These are phyloP conservation scores for Primulina huaijiensis DNA, from an alignment of 257 asterid genomes.

Conservation along the genomic window DNA sequence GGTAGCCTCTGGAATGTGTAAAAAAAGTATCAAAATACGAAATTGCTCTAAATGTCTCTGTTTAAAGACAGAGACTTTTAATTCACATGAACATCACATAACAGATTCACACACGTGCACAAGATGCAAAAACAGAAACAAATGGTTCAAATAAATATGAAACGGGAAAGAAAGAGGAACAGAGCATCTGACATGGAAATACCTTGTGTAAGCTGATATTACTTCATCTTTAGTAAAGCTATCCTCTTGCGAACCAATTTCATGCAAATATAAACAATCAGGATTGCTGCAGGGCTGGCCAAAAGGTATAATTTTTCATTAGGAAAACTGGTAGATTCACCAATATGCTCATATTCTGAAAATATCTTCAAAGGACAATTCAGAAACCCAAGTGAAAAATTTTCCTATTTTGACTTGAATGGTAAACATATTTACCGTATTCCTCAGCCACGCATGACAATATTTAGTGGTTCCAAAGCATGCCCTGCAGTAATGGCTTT, in stretches of 20 bases:
- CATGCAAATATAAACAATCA: conserved; percentile 59
- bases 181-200: not conserved
- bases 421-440: conserved; percentile 38
- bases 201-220: conserved; percentile 58
- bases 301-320: conserved; percentile 6
- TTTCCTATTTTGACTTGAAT: not conserved
- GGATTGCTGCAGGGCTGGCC: conserved; percentile 59
- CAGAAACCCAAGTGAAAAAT: not conserved
- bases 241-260: conserved; percentile 53
- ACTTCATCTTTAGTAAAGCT: conserved; percentile 55
- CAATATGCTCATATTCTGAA: conserved; percentile 1
- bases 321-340: not conserved
- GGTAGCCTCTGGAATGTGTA: not conserved
- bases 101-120: not conserved
- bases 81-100: not conserved
- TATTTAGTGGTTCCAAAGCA: conserved; percentile 55
- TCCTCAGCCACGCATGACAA: conserved; percentile 61
- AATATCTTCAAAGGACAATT: not conserved
- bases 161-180: not conserved
- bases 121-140: not conserved
- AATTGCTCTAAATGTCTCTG: not conserved
- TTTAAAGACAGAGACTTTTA: not conserved
- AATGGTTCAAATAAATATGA: not conserved
- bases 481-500: conserved; percentile 59
- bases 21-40: not conserved